Conservation (phyloP, 192 early-diverging fungal species). For the Backusella westeae region DNA sequence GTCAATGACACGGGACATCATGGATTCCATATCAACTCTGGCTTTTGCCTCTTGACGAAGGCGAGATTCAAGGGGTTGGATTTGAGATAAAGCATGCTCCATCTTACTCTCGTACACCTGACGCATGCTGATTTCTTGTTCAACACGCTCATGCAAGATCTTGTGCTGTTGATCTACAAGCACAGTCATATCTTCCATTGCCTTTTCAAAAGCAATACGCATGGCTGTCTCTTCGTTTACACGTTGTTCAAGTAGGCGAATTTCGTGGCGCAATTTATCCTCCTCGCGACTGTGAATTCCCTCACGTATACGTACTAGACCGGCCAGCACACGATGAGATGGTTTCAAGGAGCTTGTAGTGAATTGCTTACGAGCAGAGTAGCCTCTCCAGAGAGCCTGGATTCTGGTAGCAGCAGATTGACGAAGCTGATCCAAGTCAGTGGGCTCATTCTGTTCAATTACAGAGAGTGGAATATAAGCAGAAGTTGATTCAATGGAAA, state of each 20-base stretch:
- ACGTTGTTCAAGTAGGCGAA: slow-evolving; percentile 11
- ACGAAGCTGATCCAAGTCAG: neutral
- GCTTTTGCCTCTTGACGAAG: slow-evolving; percentile 21
- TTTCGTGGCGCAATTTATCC: neutral
- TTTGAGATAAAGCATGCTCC: slow-evolving; percentile 16
- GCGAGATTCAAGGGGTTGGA: slow-evolving; percentile 22
- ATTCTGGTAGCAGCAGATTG: slow-evolving; percentile 16
- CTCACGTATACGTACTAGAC: slow-evolving; percentile 8
- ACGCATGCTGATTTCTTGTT: slow-evolving; percentile 28
- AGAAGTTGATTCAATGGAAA: slow-evolving; percentile 22
- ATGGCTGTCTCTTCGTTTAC: slow-evolving; percentile 24
- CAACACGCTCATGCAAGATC: slow-evolving; percentile 21
- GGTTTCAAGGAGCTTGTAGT: neutral
- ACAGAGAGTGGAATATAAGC: slow-evolving; percentile 26
- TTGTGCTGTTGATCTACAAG: slow-evolving; percentile 30
- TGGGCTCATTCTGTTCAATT: neutral
- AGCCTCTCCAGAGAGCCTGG: slow-evolving; percentile 18
- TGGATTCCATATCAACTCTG: slow-evolving; percentile 18
- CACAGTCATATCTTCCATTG: slow-evolving; percentile 34
- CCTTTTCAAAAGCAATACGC: slow-evolving; percentile 30
- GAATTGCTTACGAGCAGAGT: neutral
- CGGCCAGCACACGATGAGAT: slow-evolving; percentile 7
- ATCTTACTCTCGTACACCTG: slow-evolving; percentile 27
- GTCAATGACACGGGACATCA: slow-evolving; percentile 19
- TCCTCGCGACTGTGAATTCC: slow-evolving; percentile 10